Evolutionary conservation across 345 rosid species (phyloP).

Genomic region (Linum trigynum): DNA sequence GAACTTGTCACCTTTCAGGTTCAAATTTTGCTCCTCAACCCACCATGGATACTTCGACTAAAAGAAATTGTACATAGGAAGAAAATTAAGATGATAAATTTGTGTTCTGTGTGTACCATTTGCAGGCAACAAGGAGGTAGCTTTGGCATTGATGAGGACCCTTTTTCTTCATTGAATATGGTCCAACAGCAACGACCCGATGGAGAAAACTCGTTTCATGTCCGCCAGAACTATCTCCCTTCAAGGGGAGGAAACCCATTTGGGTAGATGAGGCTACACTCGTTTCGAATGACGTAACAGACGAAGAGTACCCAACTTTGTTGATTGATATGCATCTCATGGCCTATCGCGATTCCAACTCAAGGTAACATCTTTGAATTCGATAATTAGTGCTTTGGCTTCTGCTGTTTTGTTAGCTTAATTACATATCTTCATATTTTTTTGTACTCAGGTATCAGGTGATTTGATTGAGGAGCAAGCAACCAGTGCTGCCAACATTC

Average conservation of each 20-base stretch:
- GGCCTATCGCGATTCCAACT: background rate
- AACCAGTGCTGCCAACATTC: too few species aligned
- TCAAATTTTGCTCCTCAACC: background rate
- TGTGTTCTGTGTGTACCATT: background rate
- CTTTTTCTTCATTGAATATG: constrained; percentile 16
- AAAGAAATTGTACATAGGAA: background rate
- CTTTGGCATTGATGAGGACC: constrained; percentile 15
- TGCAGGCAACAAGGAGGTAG: constrained; percentile 36
- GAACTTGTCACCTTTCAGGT: constrained; percentile 35
- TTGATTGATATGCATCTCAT: background rate
- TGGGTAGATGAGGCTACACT: constrained; percentile 19
- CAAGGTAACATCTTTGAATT: background rate
- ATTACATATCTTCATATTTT: too few species aligned
- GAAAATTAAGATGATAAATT: background rate
- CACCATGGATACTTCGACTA: background rate
- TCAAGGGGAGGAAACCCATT: constrained; percentile 52
- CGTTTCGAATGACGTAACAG: background rate
- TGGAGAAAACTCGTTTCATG: constrained; percentile 22
- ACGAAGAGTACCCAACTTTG: background rate
- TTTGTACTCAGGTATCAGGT: too few species aligned
- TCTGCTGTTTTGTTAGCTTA: too few species aligned
- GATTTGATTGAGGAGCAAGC: too few species aligned
- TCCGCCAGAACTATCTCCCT: constrained; percentile 24
- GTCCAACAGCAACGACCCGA: constrained; percentile 20
- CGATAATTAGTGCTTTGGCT: too few species aligned